Evolutionary conservation across 176 grass and related monocot genomes (phyloP), one percentile per base, ranked within the genome.

Genomic region (Rhynchospora pubera): DNA sequence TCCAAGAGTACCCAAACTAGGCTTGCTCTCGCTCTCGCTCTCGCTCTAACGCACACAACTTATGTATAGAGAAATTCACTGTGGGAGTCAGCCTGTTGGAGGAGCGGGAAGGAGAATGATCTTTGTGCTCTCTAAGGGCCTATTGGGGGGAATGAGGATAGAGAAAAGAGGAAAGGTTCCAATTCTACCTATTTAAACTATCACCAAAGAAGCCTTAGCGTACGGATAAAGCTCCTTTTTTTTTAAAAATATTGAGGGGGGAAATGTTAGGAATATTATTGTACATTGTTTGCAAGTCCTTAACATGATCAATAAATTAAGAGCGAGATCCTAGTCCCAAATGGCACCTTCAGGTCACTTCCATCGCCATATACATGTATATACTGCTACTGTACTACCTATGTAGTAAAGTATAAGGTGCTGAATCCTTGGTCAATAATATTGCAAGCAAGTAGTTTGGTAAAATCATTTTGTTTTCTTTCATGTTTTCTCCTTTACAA

Each of bases 391-490:
- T 50, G n/a, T 52, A 75, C 71, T 75, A 53, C 53, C 11, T 55
- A 53, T 73, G 22, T 75, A 16, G 47, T 53, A 26, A 53, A 52
- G 48, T 55, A 55, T 11, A 30, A 8, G 46, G 48, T 76, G 22
- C 48, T 19, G 12, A 55, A 76, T 55, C 23, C 14, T 51, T 76
- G 22, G 48, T 76, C 21, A 14, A 51, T 48, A 55, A 53, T 32
- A 76, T 32, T 30, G 30, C 22, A 53, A 12, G 53, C 72, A 76
- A 26, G 48, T 76, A 9, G 52, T 55, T 19, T 50, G 53, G 48
- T 76, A 55, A 52, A 76, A 13, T 76, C 22, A 11, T 75, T 76
- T 28, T 55, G 74, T 85, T 77, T 9, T 84, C 43, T 84, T 86
- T 57, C 65, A 62, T 15, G 19, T 30, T 76, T 61, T 16, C 67